Conservation (phyloP, 148 eudicot genomes). For the Chenopodium suecicum region DNA sequence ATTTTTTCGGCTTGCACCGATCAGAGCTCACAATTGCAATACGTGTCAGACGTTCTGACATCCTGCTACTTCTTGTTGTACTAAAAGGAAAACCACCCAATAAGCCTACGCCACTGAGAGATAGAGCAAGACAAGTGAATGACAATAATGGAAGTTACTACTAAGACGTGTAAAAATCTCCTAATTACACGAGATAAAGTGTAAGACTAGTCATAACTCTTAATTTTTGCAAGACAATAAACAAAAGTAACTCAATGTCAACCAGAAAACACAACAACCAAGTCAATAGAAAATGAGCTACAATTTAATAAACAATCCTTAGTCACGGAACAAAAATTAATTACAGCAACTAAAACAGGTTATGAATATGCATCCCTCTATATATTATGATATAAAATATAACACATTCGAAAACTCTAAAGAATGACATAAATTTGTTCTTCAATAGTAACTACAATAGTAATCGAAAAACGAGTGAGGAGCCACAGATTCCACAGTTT, state of each 20-base stretch:
- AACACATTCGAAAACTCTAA: too few species aligned
- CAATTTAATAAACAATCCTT: too few species aligned
- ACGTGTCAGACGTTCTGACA: conserved; percentile 93
- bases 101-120: conserved; percentile 8
- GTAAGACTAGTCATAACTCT: neutral
- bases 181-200: neutral
- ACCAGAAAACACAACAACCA: neutral
- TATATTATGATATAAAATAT: too few species aligned
- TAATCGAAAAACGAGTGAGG: too few species aligned
- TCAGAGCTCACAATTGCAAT: conserved; percentile 92
- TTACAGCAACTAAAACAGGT: too few species aligned
- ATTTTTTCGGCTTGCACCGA: conserved; percentile 96
- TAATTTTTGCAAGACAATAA: neutral
- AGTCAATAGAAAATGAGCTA: neutral
- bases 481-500: too few species aligned
- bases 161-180: neutral
- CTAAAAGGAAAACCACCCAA: conserved; percentile 8
- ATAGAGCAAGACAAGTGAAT: neutral
- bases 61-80: conserved; percentile 27
- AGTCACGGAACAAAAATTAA: too few species aligned
- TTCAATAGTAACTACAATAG: too few species aligned
- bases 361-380: too few species aligned
- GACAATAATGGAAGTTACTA: neutral
- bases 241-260: neutral
- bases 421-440: too few species aligned